phyloP scores from a whole-genome alignment of 805 yeast species.

The Torulaspora indica region DNA sequence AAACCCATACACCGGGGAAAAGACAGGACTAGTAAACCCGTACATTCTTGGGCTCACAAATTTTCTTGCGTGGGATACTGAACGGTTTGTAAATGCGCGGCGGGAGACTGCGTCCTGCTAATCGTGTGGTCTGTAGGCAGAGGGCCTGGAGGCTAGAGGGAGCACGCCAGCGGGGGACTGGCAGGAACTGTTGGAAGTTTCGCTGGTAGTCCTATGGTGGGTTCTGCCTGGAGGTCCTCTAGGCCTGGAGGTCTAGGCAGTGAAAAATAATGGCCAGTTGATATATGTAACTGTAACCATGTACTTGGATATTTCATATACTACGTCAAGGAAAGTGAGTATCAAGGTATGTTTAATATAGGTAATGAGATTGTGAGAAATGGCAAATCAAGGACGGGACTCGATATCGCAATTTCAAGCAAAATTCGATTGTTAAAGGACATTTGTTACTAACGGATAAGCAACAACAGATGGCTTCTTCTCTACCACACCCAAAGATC shows the following conservation, averaged over 20 bases:
- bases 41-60: background rate
- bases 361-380: background rate
- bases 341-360: constrained; percentile 13
- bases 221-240: background rate
- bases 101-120: no score
- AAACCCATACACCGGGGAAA: background rate
- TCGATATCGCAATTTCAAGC: background rate
- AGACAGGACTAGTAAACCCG: background rate
- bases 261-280: constrained; percentile 1
- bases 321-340: constrained; percentile 11
- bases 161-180: background rate
- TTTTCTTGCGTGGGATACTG: background rate
- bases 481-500: constrained; percentile 97
- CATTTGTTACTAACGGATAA: constrained; percentile 5
- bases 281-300: background rate
- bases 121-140: background rate
- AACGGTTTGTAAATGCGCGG: no score
- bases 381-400: background rate
- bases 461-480: constrained; percentile 83
- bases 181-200: background rate
- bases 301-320: background rate
- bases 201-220: background rate
- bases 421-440: background rate
- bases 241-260: background rate
- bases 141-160: background rate